Evolutionary conservation across 306 rosid species (phyloP).

Genomic region (Trichosanthes truncata): DNA sequence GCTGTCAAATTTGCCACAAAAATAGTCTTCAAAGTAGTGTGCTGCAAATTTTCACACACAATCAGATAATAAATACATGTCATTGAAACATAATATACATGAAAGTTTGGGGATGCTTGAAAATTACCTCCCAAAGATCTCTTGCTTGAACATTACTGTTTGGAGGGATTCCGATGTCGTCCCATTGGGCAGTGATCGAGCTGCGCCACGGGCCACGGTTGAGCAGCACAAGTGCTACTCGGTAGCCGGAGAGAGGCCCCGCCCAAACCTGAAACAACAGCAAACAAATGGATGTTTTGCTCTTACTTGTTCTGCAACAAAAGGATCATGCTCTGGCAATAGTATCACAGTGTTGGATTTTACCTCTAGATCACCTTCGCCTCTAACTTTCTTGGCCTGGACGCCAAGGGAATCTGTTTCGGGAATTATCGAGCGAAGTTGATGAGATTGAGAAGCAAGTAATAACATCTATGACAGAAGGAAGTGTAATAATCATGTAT

Average conservation of each 20-base stretch:
- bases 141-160: slow-evolving; percentile 52
- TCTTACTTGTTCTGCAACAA: not conserved
- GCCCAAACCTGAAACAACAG: slow-evolving; percentile 63
- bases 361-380: slow-evolving; percentile 85
- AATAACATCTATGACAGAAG: not conserved
- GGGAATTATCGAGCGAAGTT: not conserved
- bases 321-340: not conserved
- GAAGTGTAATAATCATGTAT: not conserved
- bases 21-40: slow-evolving; percentile 43
- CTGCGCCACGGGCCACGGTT: slow-evolving; percentile 39
- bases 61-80: not conserved
- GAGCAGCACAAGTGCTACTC: slow-evolving; percentile 54
- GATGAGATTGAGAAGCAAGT: not conserved
- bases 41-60: slow-evolving; percentile 41
- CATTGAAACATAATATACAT: not conserved
- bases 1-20: slow-evolving; percentile 54
- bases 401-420: slow-evolving; percentile 64
- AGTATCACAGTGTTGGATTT: not conserved
- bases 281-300: not conserved
- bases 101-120: not conserved
- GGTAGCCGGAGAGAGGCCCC: slow-evolving; percentile 74
- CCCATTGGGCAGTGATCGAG: slow-evolving; percentile 57
- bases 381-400: slow-evolving; percentile 83
- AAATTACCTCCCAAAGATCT: slow-evolving; percentile 84
- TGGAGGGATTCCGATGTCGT: slow-evolving; percentile 73